These are phyloP conservation scores for Calonectria honghensis DNA, from an alignment of 2,329 filamentous ascomycete genomes.

Conservation along the genomic window DNA sequence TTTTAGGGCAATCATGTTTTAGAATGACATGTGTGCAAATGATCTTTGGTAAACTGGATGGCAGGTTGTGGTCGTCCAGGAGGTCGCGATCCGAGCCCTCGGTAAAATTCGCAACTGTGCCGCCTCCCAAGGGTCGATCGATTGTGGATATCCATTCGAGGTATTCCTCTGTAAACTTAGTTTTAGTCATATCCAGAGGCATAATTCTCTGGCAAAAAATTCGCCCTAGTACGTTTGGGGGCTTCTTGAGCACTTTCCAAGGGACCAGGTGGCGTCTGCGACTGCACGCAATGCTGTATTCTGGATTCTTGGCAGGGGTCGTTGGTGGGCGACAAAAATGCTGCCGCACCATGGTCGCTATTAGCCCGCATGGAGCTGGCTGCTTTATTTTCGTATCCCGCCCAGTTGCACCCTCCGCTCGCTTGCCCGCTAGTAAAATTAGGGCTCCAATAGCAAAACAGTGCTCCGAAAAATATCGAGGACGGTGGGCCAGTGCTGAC, in stretches of 20 bases:
- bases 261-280: neutral
- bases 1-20: neutral
- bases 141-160: neutral
- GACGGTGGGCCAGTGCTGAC: slow-evolving; percentile 16
- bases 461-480: neutral
- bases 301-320: neutral
- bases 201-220: neutral
- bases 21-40: neutral
- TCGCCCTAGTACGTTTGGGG: neutral
- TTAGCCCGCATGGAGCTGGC: neutral
- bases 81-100: neutral
- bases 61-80: neutral
- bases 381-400: neutral
- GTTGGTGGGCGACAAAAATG: neutral
- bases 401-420: neutral
- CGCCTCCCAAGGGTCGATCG: neutral
- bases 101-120: neutral
- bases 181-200: slow-evolving; percentile 14
- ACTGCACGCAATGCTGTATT: neutral
- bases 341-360: neutral
- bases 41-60: neutral
- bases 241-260: neutral
- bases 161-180: slow-evolving; percentile 3
- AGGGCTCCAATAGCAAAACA: neutral
- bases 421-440: neutral